Evolutionary conservation across 164 flowering plant genomes (phyloP).

Genomic region (Houttuynia cordata): DNA sequence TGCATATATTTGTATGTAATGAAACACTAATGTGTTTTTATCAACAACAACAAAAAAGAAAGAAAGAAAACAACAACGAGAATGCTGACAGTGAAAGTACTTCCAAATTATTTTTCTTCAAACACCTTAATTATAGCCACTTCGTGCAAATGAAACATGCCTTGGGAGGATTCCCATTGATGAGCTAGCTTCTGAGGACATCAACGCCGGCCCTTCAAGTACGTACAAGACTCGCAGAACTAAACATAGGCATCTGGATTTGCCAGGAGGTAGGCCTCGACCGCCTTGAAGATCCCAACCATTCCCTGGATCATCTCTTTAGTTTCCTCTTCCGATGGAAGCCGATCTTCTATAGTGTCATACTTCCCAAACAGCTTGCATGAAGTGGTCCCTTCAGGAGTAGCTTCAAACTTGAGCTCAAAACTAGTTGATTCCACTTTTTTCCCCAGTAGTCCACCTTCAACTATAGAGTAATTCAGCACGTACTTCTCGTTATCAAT

Average conservation of each 20-base stretch:
- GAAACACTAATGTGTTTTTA: too few relatives aligned
- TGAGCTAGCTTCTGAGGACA: too few relatives aligned
- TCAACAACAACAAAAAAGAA: too few relatives aligned
- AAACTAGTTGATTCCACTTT: slow-evolving; percentile 1
- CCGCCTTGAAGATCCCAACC: slow-evolving; percentile 1
- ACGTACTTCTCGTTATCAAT: slow-evolving; percentile 1
- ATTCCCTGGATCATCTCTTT: not conserved
- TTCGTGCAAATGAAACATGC: too few relatives aligned
- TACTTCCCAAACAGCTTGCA: not conserved
- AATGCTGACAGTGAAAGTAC: too few relatives aligned
- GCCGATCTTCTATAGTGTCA: not conserved
- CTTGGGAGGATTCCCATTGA: too few relatives aligned
- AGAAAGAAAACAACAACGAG: too few relatives aligned
- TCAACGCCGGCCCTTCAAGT: too few relatives aligned
- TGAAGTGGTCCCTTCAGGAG: not conserved
- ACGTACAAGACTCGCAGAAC: not conserved
- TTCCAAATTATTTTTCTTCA: too few relatives aligned
- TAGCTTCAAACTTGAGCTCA: slow-evolving; percentile 1
- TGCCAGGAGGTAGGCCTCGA: not conserved
- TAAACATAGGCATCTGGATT: not conserved
- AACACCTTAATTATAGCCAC: too few relatives aligned
- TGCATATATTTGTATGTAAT: too few relatives aligned
- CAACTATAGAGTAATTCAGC: slow-evolving; percentile 1
- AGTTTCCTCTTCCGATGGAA: not conserved
- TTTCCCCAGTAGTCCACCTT: slow-evolving; percentile 3